These are phyloP conservation scores for Pontederia crassipes DNA, from an alignment of 176 grass and related monocot species.

Conservation along the genomic window DNA sequence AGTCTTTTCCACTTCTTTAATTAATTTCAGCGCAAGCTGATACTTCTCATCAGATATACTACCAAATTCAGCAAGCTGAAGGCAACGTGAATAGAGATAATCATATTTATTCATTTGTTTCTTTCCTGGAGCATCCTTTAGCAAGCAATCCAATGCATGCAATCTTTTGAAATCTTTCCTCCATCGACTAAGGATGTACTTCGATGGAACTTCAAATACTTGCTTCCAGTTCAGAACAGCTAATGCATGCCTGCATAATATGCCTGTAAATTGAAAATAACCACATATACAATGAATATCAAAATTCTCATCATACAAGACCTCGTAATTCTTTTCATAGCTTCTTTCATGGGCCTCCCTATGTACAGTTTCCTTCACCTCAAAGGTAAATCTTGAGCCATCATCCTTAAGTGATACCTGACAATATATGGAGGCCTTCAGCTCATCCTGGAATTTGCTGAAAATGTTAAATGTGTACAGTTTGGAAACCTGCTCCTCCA, in stretches of 20 bases:
- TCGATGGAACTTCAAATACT: conserved; percentile 41
- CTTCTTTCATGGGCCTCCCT: conserved; percentile 32
- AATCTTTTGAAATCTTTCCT: conserved; percentile 45
- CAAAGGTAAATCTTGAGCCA: conserved; percentile 38
- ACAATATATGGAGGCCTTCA: conserved; percentile 45
- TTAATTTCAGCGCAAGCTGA: conserved; percentile 37
- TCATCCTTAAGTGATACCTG: conserved; percentile 36
- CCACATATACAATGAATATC: conserved; percentile 56
- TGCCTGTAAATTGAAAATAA: conserved; percentile 48
- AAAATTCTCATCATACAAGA: conserved; percentile 39
- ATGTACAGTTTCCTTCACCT: conserved; percentile 34
- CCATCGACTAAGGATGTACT: conserved; percentile 59
- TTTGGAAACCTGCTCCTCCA: conserved; percentile 67
- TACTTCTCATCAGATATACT: conserved; percentile 52
- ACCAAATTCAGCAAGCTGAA: conserved; percentile 62
- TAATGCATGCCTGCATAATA: conserved; percentile 57
- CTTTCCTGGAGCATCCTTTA: conserved; percentile 33
- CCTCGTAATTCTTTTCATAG: conserved; percentile 45
- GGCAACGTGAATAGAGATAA: conserved; percentile 51
- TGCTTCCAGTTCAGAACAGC: conserved; percentile 58
- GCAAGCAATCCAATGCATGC: conserved; percentile 32
- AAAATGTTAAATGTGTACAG: conserved; percentile 62
- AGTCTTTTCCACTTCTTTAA: conserved; percentile 39
- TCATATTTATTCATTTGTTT: conserved; percentile 56
- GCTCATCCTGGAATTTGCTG: conserved; percentile 53